These are phyloP conservation scores for Nemania bipapillata DNA, from an alignment of 2,329 filamentous ascomycete genomes.

Conservation along the genomic window DNA sequence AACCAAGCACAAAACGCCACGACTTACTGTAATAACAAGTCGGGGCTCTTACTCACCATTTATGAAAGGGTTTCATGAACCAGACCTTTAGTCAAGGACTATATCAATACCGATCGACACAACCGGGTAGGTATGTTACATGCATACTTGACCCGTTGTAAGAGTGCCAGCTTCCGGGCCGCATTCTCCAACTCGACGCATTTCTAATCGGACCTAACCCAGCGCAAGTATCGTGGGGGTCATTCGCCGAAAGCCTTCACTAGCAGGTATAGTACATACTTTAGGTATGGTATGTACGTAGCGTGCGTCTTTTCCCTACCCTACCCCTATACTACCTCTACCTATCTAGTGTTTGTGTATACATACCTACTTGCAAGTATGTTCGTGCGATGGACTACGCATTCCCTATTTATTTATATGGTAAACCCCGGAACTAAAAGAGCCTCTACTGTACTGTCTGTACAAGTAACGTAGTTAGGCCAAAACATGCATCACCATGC, in stretches of 20 bases:
- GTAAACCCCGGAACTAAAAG: conserved; percentile 34
- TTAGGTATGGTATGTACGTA: neutral
- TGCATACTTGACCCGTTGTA: conserved; percentile 4
- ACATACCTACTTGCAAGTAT: too few relatives aligned
- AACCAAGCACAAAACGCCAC: neutral
- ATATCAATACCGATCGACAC: conserved; percentile 4
- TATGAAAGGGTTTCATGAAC: neutral
- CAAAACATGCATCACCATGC: conserved; percentile 15
- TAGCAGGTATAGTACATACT: neutral
- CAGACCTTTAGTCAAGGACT: neutral
- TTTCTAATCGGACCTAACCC: conserved; percentile 42
- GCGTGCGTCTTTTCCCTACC: too few relatives aligned
- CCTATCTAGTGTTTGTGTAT: too few relatives aligned
- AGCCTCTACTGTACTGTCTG: neutral
- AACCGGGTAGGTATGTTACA: neutral
- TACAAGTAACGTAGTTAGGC: conserved; percentile 2
- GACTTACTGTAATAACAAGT: neutral
- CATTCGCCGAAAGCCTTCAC: conserved; percentile 17
- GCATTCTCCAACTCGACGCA: conserved; percentile 36
- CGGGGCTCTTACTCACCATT: neutral
- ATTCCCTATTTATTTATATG: too few relatives aligned
- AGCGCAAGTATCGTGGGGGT: conserved; percentile 35
- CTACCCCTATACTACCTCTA: too few relatives aligned
- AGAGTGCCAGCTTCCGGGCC: conserved; percentile 28
- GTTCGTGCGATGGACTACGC: too few relatives aligned